Evolutionary conservation across 768 basidiomycete species (phyloP), one percentile per base, ranked within the genome.

Genomic region (Sarcodon aspratus): DNA sequence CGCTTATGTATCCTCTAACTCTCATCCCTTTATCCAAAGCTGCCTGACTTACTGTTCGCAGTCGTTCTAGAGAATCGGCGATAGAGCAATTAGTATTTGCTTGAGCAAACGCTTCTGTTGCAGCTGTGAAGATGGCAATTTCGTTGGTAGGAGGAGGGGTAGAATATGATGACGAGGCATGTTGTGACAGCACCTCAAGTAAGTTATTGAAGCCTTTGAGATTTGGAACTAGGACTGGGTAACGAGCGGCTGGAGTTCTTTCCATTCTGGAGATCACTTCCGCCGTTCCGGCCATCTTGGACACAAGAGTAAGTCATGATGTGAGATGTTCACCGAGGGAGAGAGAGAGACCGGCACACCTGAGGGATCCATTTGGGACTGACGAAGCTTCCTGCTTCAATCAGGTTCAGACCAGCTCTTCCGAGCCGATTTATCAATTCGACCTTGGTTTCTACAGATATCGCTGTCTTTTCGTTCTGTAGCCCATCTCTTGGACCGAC

Each of bases 341-440:
- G 5, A 33, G 33, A 11, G 32, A 4, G 2, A 44, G 21, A 15
- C 7, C 10, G n/a, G 58, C 63, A 50, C 52, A 80, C 92, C 77
- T 94, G 92, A 0, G 91, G 92, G 21, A 94, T 85, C 85, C 90
- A 90, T 64, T 91, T 92, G 0, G 87, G 86, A 62, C 88, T 88
- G 50, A 94, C 92, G 60, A 95, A 92, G 61, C 88, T 90, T 7
- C 92, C 92, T 1, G 79, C 78, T 64, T 94, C 91, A 54, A 94
- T 82, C 49, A 69, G 77, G 52, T 69, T 68, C 55, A 80, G 60
- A 0, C 90, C 92, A 9, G 88, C 82, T 13, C 61, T 61, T 2
- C 75, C 77, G 9, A 97, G 77, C 11, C 82, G 69, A 53, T 87
- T 76, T 49, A 97, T 79, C 47, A 97, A 75, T 52, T 85, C 84